Evolutionary conservation across 306 rosid genomes (phyloP), one percentile per base, ranked within the genome.

Genomic region (Fragaria ananassa): DNA sequence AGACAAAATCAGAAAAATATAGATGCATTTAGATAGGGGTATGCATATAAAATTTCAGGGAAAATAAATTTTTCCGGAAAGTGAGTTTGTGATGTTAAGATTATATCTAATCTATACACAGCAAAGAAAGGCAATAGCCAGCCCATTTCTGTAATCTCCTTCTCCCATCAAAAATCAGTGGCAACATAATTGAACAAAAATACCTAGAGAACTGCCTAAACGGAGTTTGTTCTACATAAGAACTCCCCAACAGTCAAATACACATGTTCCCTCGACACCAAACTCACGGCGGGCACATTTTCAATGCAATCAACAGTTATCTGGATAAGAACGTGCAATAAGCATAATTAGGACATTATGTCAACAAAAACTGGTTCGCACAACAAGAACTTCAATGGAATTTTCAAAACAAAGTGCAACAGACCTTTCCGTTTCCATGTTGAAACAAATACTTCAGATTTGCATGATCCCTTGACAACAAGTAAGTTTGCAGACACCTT

Each of bases 381-480:
- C 12, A 44, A 27, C 5, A 4, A 21, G 15, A 6, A 46, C 13
- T 29, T 4, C 8, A 50, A 51, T 9, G 9, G 66, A 5, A 1
- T 6, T 58, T 27, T 5, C 11, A 31, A 8, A 17, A n/a, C 6
- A 23, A 62, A 9, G 51, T n/a, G 56, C 21, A 78, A 82, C 85
- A 76, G 72, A 94, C 98, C 97, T 95, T 95, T 73, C 97, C 93
- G 63, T 83, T 84, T 82, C 96, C 89, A 17, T 62, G 51, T 46
- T 88, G 97, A 81, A 89, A 92, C 87, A 89, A 93, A 0, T 81
- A 80, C 84, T 89, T 95, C 88, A 95, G 82, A 83, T 83, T 87
- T 72, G 85, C 61, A 83, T 89, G 79, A 85, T 92, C 97, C 76
- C 92, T 89, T 17, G 98, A 92, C 58, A 87, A 69, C 64, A 95